These are phyloP conservation scores for Austropuccinia psidii DNA, from an alignment of 1,284 basidiomycete species.

Conservation along the genomic window DNA sequence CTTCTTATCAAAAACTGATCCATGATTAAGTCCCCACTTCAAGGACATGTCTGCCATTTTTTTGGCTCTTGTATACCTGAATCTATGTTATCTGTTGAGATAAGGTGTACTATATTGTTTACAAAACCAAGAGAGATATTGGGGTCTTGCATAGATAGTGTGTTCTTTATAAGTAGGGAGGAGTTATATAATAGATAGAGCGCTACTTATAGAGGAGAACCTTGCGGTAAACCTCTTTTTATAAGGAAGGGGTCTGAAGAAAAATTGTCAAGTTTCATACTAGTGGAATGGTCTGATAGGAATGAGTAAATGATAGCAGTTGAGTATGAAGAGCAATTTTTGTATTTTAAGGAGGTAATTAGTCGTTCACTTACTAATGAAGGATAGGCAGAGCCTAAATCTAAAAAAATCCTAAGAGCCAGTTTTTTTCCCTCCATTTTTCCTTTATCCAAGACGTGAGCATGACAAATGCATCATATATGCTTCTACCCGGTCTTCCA, in stretches of 20 bases:
- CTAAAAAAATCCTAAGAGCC: not conserved
- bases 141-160: too few species aligned
- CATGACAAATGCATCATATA: not conserved
- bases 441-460: not conserved
- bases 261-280: not conserved
- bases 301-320: not conserved
- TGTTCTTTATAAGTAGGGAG: not conserved
- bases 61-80: not conserved
- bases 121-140: not conserved
- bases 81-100: not conserved
- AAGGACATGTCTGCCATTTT: not conserved
- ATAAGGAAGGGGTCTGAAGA: not conserved
- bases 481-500: not conserved
- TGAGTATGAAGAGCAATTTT: not conserved
- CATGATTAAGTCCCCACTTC: not conserved
- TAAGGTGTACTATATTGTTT: not conserved
- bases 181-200: conserved; percentile 10
- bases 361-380: not conserved
- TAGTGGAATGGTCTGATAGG: not conserved
- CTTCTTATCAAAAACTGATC: not conserved
- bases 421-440: not conserved
- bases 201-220: not conserved
- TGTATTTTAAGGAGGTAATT: not conserved
- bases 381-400: not conserved
- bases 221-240: not conserved